These are phyloP conservation scores for Xylariales sp. DNA, from an alignment of 2,329 filamentous ascomycete species.

Conservation along the genomic window DNA sequence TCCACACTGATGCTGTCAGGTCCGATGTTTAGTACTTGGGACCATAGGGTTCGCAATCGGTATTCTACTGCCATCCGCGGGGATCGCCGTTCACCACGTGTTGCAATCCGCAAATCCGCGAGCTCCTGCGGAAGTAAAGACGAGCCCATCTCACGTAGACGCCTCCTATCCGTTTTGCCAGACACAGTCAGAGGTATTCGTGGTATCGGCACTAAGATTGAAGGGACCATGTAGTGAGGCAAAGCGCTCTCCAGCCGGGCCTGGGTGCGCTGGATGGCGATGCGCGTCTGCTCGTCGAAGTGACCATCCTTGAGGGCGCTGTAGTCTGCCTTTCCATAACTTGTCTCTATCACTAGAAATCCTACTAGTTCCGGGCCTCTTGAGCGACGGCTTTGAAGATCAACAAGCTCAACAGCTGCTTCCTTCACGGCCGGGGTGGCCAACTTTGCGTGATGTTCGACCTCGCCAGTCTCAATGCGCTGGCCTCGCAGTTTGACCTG, in stretches of 20 bases:
- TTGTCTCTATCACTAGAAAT: not conserved
- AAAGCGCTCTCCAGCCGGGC: conserved; percentile 16
- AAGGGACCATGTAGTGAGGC: conserved; percentile 21
- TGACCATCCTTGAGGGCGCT: not conserved
- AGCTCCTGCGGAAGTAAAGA: not conserved
- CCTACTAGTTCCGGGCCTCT: not conserved
- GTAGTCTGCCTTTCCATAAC: not conserved
- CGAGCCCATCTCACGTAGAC: conserved; percentile 8
- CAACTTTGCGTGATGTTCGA: conserved; percentile 42
- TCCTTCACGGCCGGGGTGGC: not conserved
- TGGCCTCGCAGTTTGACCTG: conserved; percentile 80
- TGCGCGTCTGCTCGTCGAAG: not conserved
- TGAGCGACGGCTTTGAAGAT: not conserved
- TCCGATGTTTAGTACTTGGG: conserved; percentile 5
- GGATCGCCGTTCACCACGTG: not conserved
- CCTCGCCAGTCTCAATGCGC: conserved; percentile 72
- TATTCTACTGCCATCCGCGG: conserved; percentile 4
- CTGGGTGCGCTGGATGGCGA: not conserved
- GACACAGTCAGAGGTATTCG: not conserved
- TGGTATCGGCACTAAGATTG: not conserved
- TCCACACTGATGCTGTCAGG: conserved; percentile 7
- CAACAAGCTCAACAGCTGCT: not conserved
- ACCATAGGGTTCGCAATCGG: conserved; percentile 8
- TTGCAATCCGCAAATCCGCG: not conserved
- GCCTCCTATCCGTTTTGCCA: conserved; percentile 8